A percentile compares a stretch with the other conserved stretches of the same genome.
Evolutionary conservation across 192 early-diverging fungal species (phyloP).

Genomic region (Allomyces arbusculus): DNA sequence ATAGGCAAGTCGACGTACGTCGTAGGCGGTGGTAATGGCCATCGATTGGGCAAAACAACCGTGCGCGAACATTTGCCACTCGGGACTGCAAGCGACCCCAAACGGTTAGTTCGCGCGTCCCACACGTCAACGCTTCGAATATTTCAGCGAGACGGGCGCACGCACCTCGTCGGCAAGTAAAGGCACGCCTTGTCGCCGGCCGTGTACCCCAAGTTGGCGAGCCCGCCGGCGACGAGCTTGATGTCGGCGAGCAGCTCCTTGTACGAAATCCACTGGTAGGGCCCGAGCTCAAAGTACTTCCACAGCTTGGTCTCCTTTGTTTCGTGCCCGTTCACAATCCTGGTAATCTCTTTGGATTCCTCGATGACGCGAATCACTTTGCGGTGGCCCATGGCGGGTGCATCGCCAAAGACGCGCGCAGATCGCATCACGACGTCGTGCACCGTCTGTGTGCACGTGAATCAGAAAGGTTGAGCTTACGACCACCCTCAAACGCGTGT

Average conservation of each 20-base stretch:
- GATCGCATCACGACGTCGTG: too few species aligned
- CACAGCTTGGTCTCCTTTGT: conserved; percentile 53
- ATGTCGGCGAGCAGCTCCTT: conserved; percentile 34
- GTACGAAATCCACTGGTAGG: conserved; percentile 64
- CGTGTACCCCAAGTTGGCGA: conserved; percentile 38
- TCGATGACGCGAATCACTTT: conserved; percentile 39
- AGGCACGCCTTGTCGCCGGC: conserved; percentile 30
- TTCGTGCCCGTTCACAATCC: conserved; percentile 31
- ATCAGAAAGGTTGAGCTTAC: too few species aligned
- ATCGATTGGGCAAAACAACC: conserved; percentile 43
- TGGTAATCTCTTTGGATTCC: conserved; percentile 53
- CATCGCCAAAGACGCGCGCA: conserved; percentile 17
- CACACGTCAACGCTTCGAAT: conserved; percentile 3
- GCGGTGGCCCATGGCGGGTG: conserved; percentile 50
- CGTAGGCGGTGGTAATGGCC: conserved; percentile 64
- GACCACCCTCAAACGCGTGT: too few species aligned
- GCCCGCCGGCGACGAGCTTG: conserved; percentile 42
- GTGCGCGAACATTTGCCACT: conserved; percentile 1
- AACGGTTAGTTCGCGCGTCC: too few species aligned
- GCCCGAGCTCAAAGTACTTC: conserved; percentile 59
- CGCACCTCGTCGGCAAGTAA: conserved; percentile 35
- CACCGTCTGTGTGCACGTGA: too few species aligned
- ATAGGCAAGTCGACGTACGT: conserved; percentile 4
- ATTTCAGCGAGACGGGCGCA: not conserved
- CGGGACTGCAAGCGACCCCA: too few species aligned